Base-by-base conservation (phyloP, 805 yeast species). In the Starmerella khaoyaiensis region DNA sequence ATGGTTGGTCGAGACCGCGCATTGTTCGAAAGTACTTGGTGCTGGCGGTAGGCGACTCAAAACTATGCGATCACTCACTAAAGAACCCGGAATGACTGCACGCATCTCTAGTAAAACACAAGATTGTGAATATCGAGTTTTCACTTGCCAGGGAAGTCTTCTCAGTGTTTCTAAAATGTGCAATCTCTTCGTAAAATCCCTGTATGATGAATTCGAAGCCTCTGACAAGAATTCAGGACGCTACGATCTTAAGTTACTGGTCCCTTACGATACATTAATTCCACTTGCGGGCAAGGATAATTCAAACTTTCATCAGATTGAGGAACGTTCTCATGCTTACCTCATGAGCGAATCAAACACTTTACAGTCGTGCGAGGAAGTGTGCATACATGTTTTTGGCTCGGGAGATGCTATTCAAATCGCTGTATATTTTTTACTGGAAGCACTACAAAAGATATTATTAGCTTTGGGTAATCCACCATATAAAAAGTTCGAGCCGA, bases 361-460 rank as follows among this genome's bases (percentile, higher is more conserved):
- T 12, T 60, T 83, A 46, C 80, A 90, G 1, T 70, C 69, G 42
- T 77, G 87, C 0, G 80, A 84, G 12, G 94, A 83, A 55, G 66
- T 93, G 41, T 64, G 79, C 16, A 61, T 83, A 33, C 65, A 74
- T 18, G 68, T 82, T 6, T 63, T 68, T 4, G 94, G 94, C 5
- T 87, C 79, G 11, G 83, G 84, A 1, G 93, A 82, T 59, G 84
- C 94, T 2, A 71, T 83, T 28, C 93, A 80, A 53, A 79, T 81
- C 48, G 94, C 94, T 8, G 64, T 75, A 0, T 80, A 76, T 57
- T 78, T 76, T 53, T 67, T 79, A 39, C 49, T 62, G 68, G 29
- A 60, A 71, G 7, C 37, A n/a, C 71, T 61, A 50, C 75, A 74
- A 52, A 10, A 29, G 32, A 14, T 29, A n/a, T n/a, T n/a, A n/a